phyloP scores from a whole-genome alignment of 768 basidiomycete genomes.

The Sarcodon aspratus region DNA sequence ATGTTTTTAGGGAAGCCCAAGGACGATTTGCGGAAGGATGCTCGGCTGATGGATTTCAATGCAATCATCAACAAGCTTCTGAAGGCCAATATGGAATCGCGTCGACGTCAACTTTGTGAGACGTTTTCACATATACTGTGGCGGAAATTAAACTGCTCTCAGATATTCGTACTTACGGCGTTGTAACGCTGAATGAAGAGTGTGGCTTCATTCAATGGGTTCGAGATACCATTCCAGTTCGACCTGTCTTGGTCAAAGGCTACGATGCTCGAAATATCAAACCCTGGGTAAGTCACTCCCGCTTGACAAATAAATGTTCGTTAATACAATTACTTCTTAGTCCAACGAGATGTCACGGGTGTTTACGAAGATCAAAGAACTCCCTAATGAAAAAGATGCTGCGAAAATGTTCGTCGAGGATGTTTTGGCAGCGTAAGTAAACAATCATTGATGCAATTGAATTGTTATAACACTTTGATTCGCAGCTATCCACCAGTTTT shows the following conservation, averaged over 20 bases:
- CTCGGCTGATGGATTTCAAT: slow-evolving; percentile 96
- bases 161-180: slow-evolving; percentile 97
- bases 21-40: slow-evolving; percentile 96
- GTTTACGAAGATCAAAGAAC: slow-evolving; percentile 40
- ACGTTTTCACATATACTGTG: slow-evolving; percentile 6
- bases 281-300: slow-evolving; percentile 31
- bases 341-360: slow-evolving; percentile 29
- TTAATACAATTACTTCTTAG: slow-evolving; percentile 17
- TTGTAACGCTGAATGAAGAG: slow-evolving; percentile 94
- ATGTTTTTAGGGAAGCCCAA: slow-evolving; percentile 94
- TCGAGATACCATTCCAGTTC: slow-evolving; percentile 77
- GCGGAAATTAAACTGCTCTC: neutral
- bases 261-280: slow-evolving; percentile 46
- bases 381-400: slow-evolving; percentile 32
- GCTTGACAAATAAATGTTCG: neutral
- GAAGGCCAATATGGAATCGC: slow-evolving; percentile 88
- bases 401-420: slow-evolving; percentile 38
- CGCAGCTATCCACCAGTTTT: slow-evolving; percentile 74
- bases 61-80: slow-evolving; percentile 94
- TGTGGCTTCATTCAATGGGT: slow-evolving; percentile 99
- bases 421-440: slow-evolving; percentile 45
- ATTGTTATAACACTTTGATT: neutral
- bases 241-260: slow-evolving; percentile 55
- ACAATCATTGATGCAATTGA: neutral
- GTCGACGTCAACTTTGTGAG: slow-evolving; percentile 82